These are phyloP conservation scores for Monosporascus sp. DNA, from an alignment of 2,329 filamentous ascomycete genomes.

Conservation along the genomic window DNA sequence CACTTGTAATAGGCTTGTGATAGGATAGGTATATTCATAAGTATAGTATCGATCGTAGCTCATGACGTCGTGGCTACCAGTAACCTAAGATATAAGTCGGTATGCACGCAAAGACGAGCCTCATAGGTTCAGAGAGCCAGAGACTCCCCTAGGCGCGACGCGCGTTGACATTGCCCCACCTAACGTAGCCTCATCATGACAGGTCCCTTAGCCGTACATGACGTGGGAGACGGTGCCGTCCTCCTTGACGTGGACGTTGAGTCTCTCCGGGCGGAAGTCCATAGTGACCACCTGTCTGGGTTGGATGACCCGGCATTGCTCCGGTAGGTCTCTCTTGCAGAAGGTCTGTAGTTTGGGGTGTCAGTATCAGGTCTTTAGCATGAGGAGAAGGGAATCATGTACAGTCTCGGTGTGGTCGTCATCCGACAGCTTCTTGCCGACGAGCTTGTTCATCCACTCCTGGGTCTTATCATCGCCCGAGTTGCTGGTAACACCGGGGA, in stretches of 20 bases:
- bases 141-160: too few relatives aligned
- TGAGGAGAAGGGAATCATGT: conserved; percentile 15
- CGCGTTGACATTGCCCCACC: neutral
- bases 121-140: too few relatives aligned
- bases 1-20: neutral
- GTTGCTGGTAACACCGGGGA: conserved; percentile 49
- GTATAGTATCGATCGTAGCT: neutral
- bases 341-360: conserved; percentile 41
- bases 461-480: conserved; percentile 38
- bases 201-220: conserved; percentile 41
- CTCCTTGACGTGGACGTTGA: conserved; percentile 56
- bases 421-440: conserved; percentile 58
- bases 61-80: neutral
- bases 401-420: conserved; percentile 48
- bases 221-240: conserved; percentile 58
- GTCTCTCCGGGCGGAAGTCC: conserved; percentile 47
- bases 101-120: too few relatives aligned
- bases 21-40: neutral
- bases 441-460: conserved; percentile 57
- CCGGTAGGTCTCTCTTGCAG: conserved; percentile 54
- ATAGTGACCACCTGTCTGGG: conserved; percentile 54
- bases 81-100: neutral
- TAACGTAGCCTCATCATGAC: neutral
- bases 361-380: neutral
- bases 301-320: conserved; percentile 50